Evolutionary conservation across 1,139 yeast genomes (phyloP), one percentile per base, ranked within the genome.

Genomic region (Candida mesenterica): DNA sequence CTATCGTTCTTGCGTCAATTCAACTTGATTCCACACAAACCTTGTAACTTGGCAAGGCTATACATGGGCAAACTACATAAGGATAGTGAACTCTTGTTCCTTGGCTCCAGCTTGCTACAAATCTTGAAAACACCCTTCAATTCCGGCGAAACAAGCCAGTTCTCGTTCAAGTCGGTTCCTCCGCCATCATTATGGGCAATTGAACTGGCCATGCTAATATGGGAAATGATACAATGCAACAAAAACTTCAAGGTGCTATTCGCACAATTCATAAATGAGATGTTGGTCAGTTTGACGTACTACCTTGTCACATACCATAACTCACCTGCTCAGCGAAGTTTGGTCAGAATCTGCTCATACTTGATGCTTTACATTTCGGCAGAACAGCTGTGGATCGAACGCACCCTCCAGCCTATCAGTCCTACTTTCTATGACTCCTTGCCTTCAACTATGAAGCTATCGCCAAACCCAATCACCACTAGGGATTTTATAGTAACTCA

Each of bases 221-320:
- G 95, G 87, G 96, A 86, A 50, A 59, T 88, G 34, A 62, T 78
- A 26, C 94, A 86, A 53, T 81, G 89, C 47, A 90, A 90, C 57
- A 65, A 63, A 38, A 52, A 53, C 23, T 79, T 81, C 47, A 71
- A 72, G 42, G 52, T 61, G 6, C 62, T 74, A 37, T 62, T 84
- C 22, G 67, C 75, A 15, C 66, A 69, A 31, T 69, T 68, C 41
- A 72, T 78, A 6, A 66, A 73, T 22, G 86, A 82, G 45, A 57
- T 84, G 25, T 57, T 77, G 38, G 61, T 83, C 0, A 56, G 74
- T 2, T 57, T 85, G 27, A 52, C 80, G 9, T 84, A 74, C 52
- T 77, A 84, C 52, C 63, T 86, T 34, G 65, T 68, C 35, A 75
- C 72, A 22, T 79, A 69, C 49, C 49, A 54, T 32, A 47, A 45